phyloP scores from a whole-genome alignment of 2,329 filamentous ascomycete species.

The Penicillium sp. region DNA sequence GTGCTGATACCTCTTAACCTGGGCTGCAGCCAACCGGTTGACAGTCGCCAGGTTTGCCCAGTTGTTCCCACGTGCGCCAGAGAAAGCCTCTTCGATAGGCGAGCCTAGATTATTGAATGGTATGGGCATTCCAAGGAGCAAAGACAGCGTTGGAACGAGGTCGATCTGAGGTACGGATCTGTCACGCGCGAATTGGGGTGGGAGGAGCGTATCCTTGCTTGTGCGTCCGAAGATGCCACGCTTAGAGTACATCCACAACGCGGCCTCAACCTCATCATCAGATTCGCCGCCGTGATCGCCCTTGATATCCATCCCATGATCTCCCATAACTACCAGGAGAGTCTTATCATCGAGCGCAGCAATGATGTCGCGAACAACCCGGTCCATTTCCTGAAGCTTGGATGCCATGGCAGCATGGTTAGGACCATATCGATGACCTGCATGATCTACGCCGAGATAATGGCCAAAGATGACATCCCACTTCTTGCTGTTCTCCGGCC shows the following conservation, averaged over 20 bases:
- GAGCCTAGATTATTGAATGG: constrained; percentile 93
- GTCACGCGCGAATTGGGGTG: constrained; percentile 68
- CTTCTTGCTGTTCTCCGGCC: constrained; percentile 60
- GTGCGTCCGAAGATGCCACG: constrained; percentile 78
- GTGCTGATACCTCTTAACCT: constrained; percentile 83
- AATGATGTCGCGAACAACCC: constrained; percentile 69
- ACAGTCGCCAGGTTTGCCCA: constrained; percentile 77
- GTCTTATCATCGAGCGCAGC: constrained; percentile 76
- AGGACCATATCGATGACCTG: constrained; percentile 92
- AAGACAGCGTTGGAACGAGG: constrained; percentile 83
- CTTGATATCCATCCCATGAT: constrained; percentile 97
- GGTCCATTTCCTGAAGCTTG: constrained; percentile 90
- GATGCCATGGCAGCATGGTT: constrained; percentile 87
- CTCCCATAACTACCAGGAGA: constrained; percentile 92
- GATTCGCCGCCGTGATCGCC: constrained; percentile 98
- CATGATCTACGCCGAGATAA: constrained; percentile 93
- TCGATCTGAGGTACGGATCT: constrained; percentile 81
- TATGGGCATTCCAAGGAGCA: constrained; percentile 86
- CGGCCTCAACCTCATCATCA: constrained; percentile 90
- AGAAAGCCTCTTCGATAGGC: constrained; percentile 92
- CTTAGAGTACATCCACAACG: constrained; percentile 98
- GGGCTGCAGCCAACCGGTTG: constrained; percentile 73
- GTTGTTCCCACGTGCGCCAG: constrained; percentile 64
- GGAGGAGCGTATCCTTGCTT: constrained; percentile 56
- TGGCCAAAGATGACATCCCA: constrained; percentile 98